Evolutionary conservation across 75 land plant genomes (phyloP).

Genomic region (Chamaecyparis obtusa): DNA sequence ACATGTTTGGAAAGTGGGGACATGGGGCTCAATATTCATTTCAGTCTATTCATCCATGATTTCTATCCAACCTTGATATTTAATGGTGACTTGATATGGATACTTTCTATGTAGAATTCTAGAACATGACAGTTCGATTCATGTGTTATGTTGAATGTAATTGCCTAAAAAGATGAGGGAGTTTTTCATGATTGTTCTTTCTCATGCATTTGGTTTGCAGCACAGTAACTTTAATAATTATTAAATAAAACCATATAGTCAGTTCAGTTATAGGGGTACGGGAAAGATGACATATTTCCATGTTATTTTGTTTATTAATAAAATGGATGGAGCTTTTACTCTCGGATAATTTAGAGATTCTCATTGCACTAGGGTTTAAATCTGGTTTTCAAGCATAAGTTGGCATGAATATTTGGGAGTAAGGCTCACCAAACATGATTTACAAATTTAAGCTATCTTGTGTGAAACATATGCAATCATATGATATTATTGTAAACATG

Average conservation of each 20-base stretch:
- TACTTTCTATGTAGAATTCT: not conserved
- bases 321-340: too few species aligned
- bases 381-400: too few species aligned
- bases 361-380: too few species aligned
- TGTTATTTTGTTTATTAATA: too few species aligned
- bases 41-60: not conserved
- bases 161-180: not conserved
- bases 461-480: not conserved
- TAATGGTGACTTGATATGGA: not conserved
- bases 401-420: not conserved
- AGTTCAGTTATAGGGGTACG: too few species aligned
- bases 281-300: too few species aligned
- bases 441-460: not conserved
- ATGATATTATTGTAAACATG: not conserved
- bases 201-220: not conserved
- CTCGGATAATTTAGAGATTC: too few species aligned
- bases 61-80: not conserved
- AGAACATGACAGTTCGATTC: not conserved
- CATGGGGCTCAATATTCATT: too few species aligned
- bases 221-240: not conserved
- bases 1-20: too few species aligned
- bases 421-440: not conserved
- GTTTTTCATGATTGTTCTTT: not conserved
- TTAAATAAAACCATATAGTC: not conserved
- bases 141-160: not conserved